Conservation (phyloP, 768 basidiomycete genomes). For the Xerocomus spinulosus region DNA sequence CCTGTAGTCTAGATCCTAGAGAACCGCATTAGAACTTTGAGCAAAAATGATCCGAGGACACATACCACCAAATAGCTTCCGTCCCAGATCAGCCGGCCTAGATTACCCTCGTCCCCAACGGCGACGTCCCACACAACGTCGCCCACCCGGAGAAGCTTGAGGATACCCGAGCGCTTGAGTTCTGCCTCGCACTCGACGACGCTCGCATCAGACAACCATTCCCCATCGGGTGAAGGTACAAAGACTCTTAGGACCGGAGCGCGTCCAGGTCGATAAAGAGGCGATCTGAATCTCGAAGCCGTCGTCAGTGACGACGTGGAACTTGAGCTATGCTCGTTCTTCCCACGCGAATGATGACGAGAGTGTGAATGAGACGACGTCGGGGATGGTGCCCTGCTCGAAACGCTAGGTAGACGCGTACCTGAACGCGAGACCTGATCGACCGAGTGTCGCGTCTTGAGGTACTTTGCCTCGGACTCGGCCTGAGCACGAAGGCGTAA, state of each 20-base stretch:
- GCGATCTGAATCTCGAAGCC: constrained; percentile 51
- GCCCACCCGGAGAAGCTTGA: constrained; percentile 60
- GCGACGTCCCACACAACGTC: constrained; percentile 88
- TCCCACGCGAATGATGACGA: constrained; percentile 40
- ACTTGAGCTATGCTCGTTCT: constrained; percentile 21
- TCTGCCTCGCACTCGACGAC: constrained; percentile 82
- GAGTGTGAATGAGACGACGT: constrained; percentile 37
- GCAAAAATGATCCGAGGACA: constrained; percentile 12
- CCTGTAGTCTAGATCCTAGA: constrained; percentile 79
- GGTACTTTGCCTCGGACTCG: constrained; percentile 46
- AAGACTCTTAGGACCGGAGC: constrained; percentile 79
- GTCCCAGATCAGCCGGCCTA: constrained; percentile 82
- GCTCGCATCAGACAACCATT: constrained; percentile 80
- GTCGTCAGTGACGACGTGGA: constrained; percentile 14
- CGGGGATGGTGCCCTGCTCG: constrained; percentile 66
- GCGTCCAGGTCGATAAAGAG: constrained; percentile 64
- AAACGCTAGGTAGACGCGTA: constrained; percentile 37
- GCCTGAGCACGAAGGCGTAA: constrained; percentile 76
- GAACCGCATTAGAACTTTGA: neutral
- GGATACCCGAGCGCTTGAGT: constrained; percentile 49
- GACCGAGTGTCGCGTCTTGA: constrained; percentile 12
- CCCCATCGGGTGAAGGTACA: constrained; percentile 81
- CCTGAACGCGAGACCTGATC: constrained; percentile 22
- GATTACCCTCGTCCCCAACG: constrained; percentile 80
- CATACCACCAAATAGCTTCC: constrained; percentile 83